These are phyloP conservation scores for Exophiala alcalophila DNA, from an alignment of 2,329 filamentous ascomycete genomes.

Conservation along the genomic window DNA sequence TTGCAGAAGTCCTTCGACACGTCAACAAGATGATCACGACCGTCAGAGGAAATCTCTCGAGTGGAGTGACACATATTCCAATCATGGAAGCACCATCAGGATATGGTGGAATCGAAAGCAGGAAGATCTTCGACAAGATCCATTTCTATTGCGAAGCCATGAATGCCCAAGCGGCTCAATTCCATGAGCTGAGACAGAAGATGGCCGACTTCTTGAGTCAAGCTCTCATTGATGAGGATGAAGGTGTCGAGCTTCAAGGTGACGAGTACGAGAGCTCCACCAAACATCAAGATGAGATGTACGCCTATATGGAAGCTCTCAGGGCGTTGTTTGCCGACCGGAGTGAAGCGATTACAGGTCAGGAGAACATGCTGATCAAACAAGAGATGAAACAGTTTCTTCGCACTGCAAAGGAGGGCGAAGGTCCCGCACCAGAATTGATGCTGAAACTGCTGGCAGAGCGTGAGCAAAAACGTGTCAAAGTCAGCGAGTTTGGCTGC, in stretches of 20 bases:
- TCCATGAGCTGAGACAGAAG: conserved; percentile 72
- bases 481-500: conserved; percentile 54
- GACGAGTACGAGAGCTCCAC: conserved; percentile 88
- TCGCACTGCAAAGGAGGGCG: conserved; percentile 57
- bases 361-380: conserved; percentile 69
- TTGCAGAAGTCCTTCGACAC: conserved; percentile 58
- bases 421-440: conserved; percentile 70
- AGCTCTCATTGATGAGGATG: conserved; percentile 80
- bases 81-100: conserved; percentile 55
- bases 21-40: conserved; percentile 63
- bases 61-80: conserved; percentile 62
- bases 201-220: conserved; percentile 69
- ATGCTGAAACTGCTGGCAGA: conserved; percentile 49
- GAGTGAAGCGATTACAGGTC: conserved; percentile 70
- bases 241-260: conserved; percentile 71
- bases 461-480: conserved; percentile 46
- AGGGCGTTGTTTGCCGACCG: conserved; percentile 76
- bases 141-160: conserved; percentile 63
- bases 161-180: conserved; percentile 67
- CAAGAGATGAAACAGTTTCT: conserved; percentile 67
- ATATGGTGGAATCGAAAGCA: conserved; percentile 68
- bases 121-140: conserved; percentile 62
- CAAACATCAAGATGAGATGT: conserved; percentile 81
- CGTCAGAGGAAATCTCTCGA: conserved; percentile 53
- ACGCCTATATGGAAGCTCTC: conserved; percentile 78